Evolutionary conservation across 192 early-diverging fungal genomes (phyloP), one percentile per base, ranked within the genome.

Genomic region (Linnemannia exigua): DNA sequence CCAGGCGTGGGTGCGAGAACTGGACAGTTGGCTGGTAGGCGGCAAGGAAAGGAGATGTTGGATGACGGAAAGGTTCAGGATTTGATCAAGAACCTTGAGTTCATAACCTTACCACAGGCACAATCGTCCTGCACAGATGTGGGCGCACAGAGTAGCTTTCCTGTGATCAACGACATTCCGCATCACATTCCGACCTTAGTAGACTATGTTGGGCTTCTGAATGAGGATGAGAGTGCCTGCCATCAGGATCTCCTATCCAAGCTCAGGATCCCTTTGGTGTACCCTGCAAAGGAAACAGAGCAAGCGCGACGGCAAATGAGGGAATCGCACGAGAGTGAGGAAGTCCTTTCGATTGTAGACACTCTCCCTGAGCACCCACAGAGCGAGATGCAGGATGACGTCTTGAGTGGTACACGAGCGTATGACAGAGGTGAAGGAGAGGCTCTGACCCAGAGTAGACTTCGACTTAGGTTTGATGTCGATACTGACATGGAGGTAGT

Each of bases 1-100:
- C 31, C 58, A 28, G 28, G 12, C 28, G 52, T 9, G 7, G 3
- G n/a, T 20, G 37, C 15, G 44, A 35, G 44, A n/a, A n/a, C n/a
- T n/a, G n/a, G n/a, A n/a, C n/a, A n/a, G n/a, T n/a, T n/a, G n/a
- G n/a, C n/a, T n/a, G n/a, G n/a, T n/a, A 61, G 1, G 28, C 58
- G 58, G 58, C 58, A 41, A n/a, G 69, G 15, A 15, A 74, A 58
- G 41, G 52, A n/a, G 7, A 70, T 81, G 47, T 15, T 75, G 38
- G 76, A 84, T 44, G 82, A 84, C 48, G 51, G 82, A 3, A 75
- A 75, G 20, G 52, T 84, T 28, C 66, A 72, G 20, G 37, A 79
- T 14, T 33, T 79, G 36, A 69, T 84, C 17, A 68, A 67, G 6
- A 48, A 70, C 67, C 78, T 84, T 9, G 44, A 36, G 1, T 84